Conservation (phyloP, 768 basidiomycete genomes). For the Aureoboletus auriporus region DNA sequence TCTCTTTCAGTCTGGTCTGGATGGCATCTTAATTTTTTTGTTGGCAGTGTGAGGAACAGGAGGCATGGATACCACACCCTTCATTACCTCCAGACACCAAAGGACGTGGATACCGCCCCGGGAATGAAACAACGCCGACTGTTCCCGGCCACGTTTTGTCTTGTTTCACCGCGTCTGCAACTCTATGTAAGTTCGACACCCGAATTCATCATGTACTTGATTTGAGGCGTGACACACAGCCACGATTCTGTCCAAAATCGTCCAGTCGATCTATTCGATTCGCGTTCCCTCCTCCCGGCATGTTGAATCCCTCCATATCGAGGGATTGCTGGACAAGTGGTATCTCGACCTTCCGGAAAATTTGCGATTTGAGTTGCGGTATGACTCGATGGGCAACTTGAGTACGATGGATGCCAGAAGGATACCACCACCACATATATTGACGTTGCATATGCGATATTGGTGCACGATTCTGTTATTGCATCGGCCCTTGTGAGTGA, state of each 20-base stretch:
- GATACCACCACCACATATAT: constrained; percentile 55
- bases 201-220: background rate
- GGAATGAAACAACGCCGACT: constrained; percentile 16
- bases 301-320: constrained; percentile 52
- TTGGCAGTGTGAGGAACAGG: constrained; percentile 59
- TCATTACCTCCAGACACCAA: constrained; percentile 30
- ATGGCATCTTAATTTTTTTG: constrained; percentile 7
- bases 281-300: constrained; percentile 53
- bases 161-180: constrained; percentile 75
- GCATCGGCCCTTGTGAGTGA: constrained; percentile 74
- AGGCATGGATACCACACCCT: constrained; percentile 46
- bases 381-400: constrained; percentile 32
- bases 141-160: constrained; percentile 54
- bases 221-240: constrained; percentile 39
- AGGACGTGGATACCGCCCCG: constrained; percentile 26
- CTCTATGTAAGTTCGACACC: constrained; percentile 51
- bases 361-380: constrained; percentile 56
- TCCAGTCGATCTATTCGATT: constrained; percentile 70
- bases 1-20: background rate
- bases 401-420: constrained; percentile 19
- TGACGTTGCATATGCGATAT: constrained; percentile 82
- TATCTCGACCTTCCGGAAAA: constrained; percentile 66
- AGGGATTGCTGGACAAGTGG: constrained; percentile 69
- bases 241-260: constrained; percentile 61
- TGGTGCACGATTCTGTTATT: constrained; percentile 76